Percentiles rank a stretch among this genome's conserved stretches.
Evolutionary conservation across 768 basidiomycete genomes (phyloP).

Genomic region (Tubosaeta sp.): DNA sequence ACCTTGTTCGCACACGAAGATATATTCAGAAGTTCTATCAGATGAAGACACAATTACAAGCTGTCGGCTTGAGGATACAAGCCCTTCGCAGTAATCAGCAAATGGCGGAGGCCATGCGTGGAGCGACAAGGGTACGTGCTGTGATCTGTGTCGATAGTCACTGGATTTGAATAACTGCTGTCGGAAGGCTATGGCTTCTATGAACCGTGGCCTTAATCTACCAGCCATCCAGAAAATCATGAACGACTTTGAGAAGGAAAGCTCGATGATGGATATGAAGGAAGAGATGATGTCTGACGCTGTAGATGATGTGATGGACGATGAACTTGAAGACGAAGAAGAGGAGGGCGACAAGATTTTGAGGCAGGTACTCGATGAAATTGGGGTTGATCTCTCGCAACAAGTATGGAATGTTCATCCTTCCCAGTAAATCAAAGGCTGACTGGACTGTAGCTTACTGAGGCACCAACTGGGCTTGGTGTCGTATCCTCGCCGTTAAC

Average conservation of each 20-base stretch:
- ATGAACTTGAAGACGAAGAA: constrained; percentile 89
- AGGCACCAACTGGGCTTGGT: constrained; percentile 74
- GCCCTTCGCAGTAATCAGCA: constrained; percentile 95
- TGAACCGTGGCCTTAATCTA: constrained; percentile 95
- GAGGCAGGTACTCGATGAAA: constrained; percentile 95
- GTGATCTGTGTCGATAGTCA: background rate
- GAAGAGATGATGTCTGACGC: constrained; percentile 99
- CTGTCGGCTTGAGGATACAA: constrained; percentile 92
- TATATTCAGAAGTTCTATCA: constrained; percentile 98
- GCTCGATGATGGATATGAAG: constrained; percentile 99
- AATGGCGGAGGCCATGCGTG: constrained; percentile 99
- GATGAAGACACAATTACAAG: constrained; percentile 98
- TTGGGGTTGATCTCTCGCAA: constrained; percentile 88
- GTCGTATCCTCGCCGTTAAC: constrained; percentile 54
- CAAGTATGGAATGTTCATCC: constrained; percentile 42
- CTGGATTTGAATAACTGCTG: too few relatives aligned
- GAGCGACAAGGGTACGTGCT: constrained; percentile 83
- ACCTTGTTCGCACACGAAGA: constrained; percentile 91
- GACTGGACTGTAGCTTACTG: constrained; percentile 57
- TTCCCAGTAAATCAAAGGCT: background rate
- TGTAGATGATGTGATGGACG: constrained; percentile 96
- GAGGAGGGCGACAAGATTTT: constrained; percentile 94
- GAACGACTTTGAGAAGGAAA: constrained; percentile 98
- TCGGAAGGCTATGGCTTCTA: constrained; percentile 89
- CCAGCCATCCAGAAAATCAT: constrained; percentile 94